phyloP scores from a whole-genome alignment of 306 rosid genomes.

The Hippophae gyantsensis region DNA sequence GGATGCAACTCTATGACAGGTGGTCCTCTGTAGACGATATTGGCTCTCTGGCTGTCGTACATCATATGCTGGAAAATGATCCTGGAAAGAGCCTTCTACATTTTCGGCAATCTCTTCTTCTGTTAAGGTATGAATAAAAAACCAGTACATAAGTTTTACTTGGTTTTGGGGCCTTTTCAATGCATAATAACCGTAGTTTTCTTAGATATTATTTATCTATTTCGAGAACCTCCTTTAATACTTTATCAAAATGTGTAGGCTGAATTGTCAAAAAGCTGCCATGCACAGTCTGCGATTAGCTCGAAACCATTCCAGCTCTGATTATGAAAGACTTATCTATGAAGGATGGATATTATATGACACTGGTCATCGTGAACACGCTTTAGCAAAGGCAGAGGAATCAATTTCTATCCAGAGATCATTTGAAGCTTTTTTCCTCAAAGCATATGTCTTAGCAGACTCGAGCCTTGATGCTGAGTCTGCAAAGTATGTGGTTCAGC shows the following conservation, averaged over 20 bases:
- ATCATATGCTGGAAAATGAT: slow-evolving; percentile 74
- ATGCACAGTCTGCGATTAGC: slow-evolving; percentile 82
- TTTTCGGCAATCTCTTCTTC: slow-evolving; percentile 81
- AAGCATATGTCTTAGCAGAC: slow-evolving; percentile 82
- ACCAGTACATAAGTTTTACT: background rate
- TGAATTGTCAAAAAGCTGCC: slow-evolving; percentile 86
- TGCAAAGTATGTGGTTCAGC: slow-evolving; percentile 52
- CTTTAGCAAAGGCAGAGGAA: slow-evolving; percentile 75
- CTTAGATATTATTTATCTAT: too few relatives aligned
- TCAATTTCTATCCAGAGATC: slow-evolving; percentile 80
- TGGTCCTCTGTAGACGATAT: slow-evolving; percentile 90
- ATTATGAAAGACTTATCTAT: slow-evolving; percentile 74
- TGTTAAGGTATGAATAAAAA: slow-evolving; percentile 48
- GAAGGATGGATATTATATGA: slow-evolving; percentile 96
- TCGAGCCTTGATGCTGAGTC: slow-evolving; percentile 61
- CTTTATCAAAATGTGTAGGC: slow-evolving; percentile 30
- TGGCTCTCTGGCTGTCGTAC: slow-evolving; percentile 79
- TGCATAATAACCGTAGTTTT: too few relatives aligned
- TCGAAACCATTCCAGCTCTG: slow-evolving; percentile 59
- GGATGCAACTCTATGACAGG: slow-evolving; percentile 72
- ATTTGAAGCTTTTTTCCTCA: slow-evolving; percentile 88
- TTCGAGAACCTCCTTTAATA: background rate
- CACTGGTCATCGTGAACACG: slow-evolving; percentile 88
- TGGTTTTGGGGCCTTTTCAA: background rate
- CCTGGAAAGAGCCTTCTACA: slow-evolving; percentile 76